Evolutionary conservation across 345 rosid species (phyloP).

Genomic region (Brassica carinata): DNA sequence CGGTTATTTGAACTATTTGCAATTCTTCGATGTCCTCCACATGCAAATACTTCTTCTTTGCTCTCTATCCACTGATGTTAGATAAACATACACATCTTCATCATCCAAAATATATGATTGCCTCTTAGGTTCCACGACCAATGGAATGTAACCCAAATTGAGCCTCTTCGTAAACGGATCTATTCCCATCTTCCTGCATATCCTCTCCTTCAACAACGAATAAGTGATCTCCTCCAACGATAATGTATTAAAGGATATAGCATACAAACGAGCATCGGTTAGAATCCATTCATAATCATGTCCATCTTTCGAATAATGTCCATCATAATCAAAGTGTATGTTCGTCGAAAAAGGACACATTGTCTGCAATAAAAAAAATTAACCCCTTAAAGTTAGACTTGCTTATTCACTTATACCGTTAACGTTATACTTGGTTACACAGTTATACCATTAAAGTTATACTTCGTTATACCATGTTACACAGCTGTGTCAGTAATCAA

Average conservation of each 20-base stretch:
- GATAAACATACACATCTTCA: no score
- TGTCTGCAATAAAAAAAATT: background rate
- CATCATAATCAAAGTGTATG: background rate
- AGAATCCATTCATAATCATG: background rate
- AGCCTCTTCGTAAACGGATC: background rate
- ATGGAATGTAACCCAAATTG: background rate
- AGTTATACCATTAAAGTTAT: background rate
- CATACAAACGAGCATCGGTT: background rate
- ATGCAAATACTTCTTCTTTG: no score
- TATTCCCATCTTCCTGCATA: no score
- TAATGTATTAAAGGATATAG: background rate
- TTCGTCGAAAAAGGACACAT: background rate
- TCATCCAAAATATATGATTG: background rate
- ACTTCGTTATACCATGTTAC: background rate
- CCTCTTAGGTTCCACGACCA: background rate
- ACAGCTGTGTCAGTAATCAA: background rate
- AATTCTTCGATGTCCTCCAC: no score
- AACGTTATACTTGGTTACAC: background rate
- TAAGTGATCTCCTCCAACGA: no score
- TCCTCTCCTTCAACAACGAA: no score
- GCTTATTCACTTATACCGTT: background rate
- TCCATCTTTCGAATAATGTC: background rate
- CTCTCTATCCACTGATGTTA: no score
- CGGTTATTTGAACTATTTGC: no score
- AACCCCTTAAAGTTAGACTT: background rate